A percentile compares a stretch with the other conserved stretches of the same genome.
These are phyloP conservation scores for Penicillium waksmanii DNA, from an alignment of 495 filamentous ascomycete species.

Conservation along the genomic window DNA sequence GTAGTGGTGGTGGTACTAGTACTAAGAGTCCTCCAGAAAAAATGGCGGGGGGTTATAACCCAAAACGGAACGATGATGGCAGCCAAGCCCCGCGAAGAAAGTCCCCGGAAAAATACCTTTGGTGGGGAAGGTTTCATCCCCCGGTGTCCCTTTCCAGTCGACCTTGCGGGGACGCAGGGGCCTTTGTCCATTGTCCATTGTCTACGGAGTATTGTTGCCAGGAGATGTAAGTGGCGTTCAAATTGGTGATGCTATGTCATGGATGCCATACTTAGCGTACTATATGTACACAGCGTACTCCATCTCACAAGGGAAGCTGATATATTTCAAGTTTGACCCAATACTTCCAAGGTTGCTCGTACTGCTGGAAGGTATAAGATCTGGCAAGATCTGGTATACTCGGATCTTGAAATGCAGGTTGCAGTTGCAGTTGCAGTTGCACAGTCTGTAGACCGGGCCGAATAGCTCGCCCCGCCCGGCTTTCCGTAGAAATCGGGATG, in stretches of 20 bases:
- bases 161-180: conserved; percentile 16
- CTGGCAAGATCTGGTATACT: background rate
- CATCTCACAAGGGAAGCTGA: too few relatives aligned
- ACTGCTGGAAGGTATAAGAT: too few relatives aligned
- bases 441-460: conserved; percentile 12
- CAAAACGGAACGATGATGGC: conserved; percentile 14
- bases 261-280: too few relatives aligned
- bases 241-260: background rate
- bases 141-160: conserved; percentile 27
- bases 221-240: too few relatives aligned
- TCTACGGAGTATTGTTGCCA: too few relatives aligned
- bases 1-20: conserved; percentile 7
- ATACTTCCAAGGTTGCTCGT: too few relatives aligned
- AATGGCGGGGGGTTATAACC: background rate
- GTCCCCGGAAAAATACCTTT: conserved; percentile 22
- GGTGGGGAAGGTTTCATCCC: conserved; percentile 16
- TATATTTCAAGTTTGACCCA: too few relatives aligned
- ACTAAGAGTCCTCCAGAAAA: conserved; percentile 12
- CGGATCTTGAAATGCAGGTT: background rate
- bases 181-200: too few relatives aligned
- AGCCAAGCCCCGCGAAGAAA: conserved; percentile 11
- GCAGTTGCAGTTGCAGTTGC: background rate
- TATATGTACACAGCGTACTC: too few relatives aligned
- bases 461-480: conserved; percentile 17
- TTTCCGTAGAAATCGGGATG: conserved; percentile 17